Base-by-base conservation (phyloP, 805 yeast species). In the Ogataea pignaliae region DNA sequence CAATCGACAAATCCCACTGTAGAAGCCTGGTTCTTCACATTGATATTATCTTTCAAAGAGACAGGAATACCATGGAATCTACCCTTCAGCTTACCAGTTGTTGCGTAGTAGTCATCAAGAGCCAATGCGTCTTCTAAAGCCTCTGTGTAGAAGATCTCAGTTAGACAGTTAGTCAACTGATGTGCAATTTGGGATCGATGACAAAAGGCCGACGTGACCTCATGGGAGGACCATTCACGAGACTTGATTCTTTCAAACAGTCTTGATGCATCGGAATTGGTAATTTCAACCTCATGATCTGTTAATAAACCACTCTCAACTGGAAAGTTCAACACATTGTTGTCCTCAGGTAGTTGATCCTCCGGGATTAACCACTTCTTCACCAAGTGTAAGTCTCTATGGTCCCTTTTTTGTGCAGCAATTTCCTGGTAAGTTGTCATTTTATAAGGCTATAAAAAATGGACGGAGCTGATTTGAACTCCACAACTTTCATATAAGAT, bases 51-150 rank as follows among this genome's bases (percentile, higher is more conserved):
- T 54, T 71, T 71, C 41, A 71, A 48, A 0, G 54, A 64, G 56
- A 56, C 61, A 54, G 88, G 88, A 29, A 82, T 62, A 2, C 88
- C 88, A 52, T 82, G 87, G 38, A 82, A 69, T 2, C 85, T 82
- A 28, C 87, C 87, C 31, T 76, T 55, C 2, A 72, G 60, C 48
- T 73, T 69, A 13, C 81, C 83, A 35, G 72, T 61, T 36, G 68
- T 51, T 42, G 57, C 60, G 44, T 51, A 76, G 54, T 73, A 71
- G 18, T 69, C 74, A 55, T 83, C 90, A 47, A 81, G 66, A 41
- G 59, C 67, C 52, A 71, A 60, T 8, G 88, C 88, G 44, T 72
- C 68, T 44, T 66, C 67, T 42, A 82, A 64, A 12, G 87, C 89
- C 45, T 78, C 76, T 10, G 77, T 79, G 32, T 78, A 65, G 56